phyloP scores from a whole-genome alignment of 805 yeast species.

The Starmera pachycereana region DNA sequence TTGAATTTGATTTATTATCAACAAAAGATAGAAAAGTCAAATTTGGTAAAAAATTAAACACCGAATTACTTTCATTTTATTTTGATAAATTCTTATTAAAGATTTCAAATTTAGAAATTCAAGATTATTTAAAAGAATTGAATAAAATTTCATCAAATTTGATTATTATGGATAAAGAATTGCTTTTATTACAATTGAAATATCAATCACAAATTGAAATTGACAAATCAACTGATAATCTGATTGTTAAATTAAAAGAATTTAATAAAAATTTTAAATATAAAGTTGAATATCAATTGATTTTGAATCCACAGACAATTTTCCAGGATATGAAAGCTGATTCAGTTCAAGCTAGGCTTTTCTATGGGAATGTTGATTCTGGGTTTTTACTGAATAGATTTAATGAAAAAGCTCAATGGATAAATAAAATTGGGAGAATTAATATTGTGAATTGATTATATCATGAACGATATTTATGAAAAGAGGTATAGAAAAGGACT shows the following conservation, averaged over 20 bases:
- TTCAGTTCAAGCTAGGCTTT: slow-evolving; percentile 1
- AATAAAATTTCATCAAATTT: slow-evolving; percentile 2
- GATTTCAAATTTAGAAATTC: neutral
- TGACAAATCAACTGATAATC: neutral
- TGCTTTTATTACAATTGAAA: slow-evolving; percentile 10
- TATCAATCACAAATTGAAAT: slow-evolving; percentile 6
- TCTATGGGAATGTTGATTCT: slow-evolving; percentile 9
- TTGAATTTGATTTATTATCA: slow-evolving; percentile 6
- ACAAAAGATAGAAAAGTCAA: neutral
- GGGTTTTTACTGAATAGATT: slow-evolving; percentile 6
- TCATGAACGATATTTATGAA: too few relatives aligned
- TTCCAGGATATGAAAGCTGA: slow-evolving; percentile 1
- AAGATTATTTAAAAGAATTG: slow-evolving; percentile 2
- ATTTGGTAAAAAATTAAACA: slow-evolving; percentile 2
- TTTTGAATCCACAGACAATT: slow-evolving; percentile 6
- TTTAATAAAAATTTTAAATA: slow-evolving; percentile 10
- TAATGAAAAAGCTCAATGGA: slow-evolving; percentile 2
- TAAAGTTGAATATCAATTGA: slow-evolving; percentile 8
- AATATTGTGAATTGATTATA: neutral
- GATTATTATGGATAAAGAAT: slow-evolving; percentile 7
- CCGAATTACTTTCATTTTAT: slow-evolving; percentile 4
- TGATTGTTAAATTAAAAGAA: slow-evolving; percentile 8
- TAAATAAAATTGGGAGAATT: slow-evolving; percentile 3
- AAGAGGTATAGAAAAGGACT: too few relatives aligned
- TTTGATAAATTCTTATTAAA: slow-evolving; percentile 4